These are phyloP conservation scores for Talaromyces sp. DNA, from an alignment of 2,329 filamentous ascomycete genomes.

Conservation along the genomic window DNA sequence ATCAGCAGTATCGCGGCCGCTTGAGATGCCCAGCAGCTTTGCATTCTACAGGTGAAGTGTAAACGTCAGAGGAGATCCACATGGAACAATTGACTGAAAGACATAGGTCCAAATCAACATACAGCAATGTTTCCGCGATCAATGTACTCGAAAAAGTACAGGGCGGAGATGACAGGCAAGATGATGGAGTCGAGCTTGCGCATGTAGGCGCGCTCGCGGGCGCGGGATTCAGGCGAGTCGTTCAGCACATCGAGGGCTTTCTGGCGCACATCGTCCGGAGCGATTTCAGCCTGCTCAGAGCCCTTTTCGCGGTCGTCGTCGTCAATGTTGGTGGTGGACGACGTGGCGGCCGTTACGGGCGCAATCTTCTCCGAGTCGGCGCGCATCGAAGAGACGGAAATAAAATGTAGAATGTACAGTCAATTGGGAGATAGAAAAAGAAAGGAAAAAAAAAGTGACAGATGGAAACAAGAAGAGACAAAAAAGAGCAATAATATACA, in stretches of 20 bases:
- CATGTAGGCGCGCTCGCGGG: neutral
- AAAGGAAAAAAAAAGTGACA: neutral
- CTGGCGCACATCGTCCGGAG: neutral
- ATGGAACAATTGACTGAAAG: neutral
- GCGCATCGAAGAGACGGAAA: neutral
- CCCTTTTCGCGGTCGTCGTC: neutral
- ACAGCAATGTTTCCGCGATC: constrained; percentile 4
- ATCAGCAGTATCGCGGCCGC: neutral
- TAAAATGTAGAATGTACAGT: neutral
- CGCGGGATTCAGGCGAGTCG: neutral
- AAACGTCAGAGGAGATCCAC: neutral
- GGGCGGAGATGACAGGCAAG: neutral
- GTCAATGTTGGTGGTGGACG: neutral
- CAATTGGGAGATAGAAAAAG: neutral
- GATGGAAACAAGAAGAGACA: neutral
- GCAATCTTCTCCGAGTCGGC: neutral
- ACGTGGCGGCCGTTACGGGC: neutral
- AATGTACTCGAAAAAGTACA: constrained; percentile 8
- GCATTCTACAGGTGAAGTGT: neutral
- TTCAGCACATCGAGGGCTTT: neutral
- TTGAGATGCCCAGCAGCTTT: constrained; percentile 2
- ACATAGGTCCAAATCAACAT: neutral
- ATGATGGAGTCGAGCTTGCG: constrained; percentile 5
- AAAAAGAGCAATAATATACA: neutral
- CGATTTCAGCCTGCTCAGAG: neutral